phyloP scores from a whole-genome alignment of 148 eudicot genomes.

The Pharnaceum exiguum region DNA sequence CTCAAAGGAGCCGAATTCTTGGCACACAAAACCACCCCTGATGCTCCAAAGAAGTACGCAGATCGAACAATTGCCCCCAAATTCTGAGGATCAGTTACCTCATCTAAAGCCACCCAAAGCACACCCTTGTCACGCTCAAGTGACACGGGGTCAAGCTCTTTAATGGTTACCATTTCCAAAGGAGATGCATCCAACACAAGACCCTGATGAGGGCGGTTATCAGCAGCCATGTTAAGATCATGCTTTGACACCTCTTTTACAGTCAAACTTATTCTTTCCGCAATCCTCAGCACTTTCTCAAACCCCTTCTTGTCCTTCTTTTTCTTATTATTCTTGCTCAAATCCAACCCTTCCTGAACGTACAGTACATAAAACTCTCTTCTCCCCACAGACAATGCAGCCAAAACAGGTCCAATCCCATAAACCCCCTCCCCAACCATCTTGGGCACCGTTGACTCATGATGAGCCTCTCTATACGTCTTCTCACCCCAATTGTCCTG shows the following conservation, averaged over 20 bases:
- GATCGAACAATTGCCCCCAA: slow-evolving; percentile 92
- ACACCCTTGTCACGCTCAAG: slow-evolving; percentile 39
- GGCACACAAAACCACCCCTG: slow-evolving; percentile 86
- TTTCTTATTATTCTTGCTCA: slow-evolving; percentile 71
- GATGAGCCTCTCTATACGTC: slow-evolving; percentile 76
- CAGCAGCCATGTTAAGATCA: slow-evolving; percentile 86
- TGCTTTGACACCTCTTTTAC: slow-evolving; percentile 77
- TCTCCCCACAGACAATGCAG: slow-evolving; percentile 76
- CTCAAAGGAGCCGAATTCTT: slow-evolving; percentile 97
- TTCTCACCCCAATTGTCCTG: slow-evolving; percentile 79
- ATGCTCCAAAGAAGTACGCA: slow-evolving; percentile 87
- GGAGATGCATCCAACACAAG: slow-evolving; percentile 93
- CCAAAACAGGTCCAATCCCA: slow-evolving; percentile 94
- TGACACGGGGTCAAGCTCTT: slow-evolving; percentile 58
- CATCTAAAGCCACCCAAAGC: slow-evolving; percentile 96
- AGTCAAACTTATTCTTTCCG: slow-evolving; percentile 68
- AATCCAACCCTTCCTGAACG: slow-evolving; percentile 80
- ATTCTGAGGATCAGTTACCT: slow-evolving; percentile 96
- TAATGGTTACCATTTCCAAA: slow-evolving; percentile 74
- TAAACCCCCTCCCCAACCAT: slow-evolving; percentile 87
- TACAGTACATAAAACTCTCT: slow-evolving; percentile 78
- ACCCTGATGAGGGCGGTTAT: slow-evolving; percentile 97
- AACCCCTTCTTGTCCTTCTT: slow-evolving; percentile 96
- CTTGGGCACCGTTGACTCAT: slow-evolving; percentile 73
- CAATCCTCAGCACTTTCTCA: slow-evolving; percentile 65